phyloP scores from a whole-genome alignment of 176 grass and related monocot genomes.

The Hyparrhenia diplandra region DNA sequence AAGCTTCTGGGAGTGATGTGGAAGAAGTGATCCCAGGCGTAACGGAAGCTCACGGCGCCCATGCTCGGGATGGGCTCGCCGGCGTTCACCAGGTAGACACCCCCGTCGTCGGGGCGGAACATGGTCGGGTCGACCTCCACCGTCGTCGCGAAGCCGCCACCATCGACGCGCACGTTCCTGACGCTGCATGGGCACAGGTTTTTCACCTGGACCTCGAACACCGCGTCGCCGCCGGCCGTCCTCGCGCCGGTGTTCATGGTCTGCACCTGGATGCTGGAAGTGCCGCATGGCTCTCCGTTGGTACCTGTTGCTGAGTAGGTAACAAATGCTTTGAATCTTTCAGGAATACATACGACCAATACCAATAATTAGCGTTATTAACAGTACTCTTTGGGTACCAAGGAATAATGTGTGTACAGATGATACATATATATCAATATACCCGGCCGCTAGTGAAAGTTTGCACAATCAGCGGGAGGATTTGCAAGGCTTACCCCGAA shows the following conservation, averaged over 20 bases:
- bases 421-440: too few species aligned
- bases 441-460: background rate
- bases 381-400: background rate
- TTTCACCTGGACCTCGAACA: slow-evolving; percentile 72
- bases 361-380: background rate
- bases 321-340: background rate
- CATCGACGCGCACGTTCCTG: slow-evolving; percentile 31
- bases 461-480: background rate
- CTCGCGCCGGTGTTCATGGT: slow-evolving; percentile 38
- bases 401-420: background rate
- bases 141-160: slow-evolving; percentile 45
- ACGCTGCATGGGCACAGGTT: slow-evolving; percentile 58
- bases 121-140: slow-evolving; percentile 38
- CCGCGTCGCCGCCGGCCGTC: slow-evolving; percentile 13
- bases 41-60: slow-evolving; percentile 45
- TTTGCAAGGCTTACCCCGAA: background rate
- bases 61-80: slow-evolving; percentile 43
- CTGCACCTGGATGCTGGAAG: slow-evolving; percentile 51
- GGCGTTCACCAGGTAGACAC: slow-evolving; percentile 46
- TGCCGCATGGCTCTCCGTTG: background rate
- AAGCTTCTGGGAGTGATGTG: slow-evolving; percentile 36
- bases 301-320: background rate
- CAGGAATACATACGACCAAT: background rate
- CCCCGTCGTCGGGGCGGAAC: slow-evolving; percentile 34
- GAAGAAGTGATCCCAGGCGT: slow-evolving; percentile 71